Conservation (phyloP, 768 basidiomycete species). For the Rhodotorula paludigena region DNA sequence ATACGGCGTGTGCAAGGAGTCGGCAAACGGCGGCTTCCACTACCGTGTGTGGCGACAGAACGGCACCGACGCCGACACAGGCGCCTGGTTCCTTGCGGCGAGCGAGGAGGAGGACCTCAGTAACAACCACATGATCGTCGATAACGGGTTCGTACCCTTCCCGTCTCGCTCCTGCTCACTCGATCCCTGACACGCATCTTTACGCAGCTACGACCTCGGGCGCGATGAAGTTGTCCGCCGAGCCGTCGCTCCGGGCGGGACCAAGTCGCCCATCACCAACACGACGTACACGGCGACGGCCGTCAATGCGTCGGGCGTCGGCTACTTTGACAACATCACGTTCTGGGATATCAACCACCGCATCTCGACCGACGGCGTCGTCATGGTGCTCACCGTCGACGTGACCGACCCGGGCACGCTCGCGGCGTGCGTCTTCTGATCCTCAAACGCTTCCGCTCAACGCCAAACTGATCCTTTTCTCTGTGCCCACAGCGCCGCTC, state of each 20-base stretch:
- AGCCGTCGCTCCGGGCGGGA: conserved; percentile 63
- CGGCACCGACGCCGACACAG: conserved; percentile 63
- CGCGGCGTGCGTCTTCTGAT: not conserved
- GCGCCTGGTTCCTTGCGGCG: conserved; percentile 79
- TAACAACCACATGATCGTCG: conserved; percentile 60
- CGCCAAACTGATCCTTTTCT: too few species aligned
- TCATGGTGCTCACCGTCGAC: conserved; percentile 69
- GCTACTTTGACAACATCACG: conserved; percentile 21
- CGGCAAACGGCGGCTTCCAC: conserved; percentile 77
- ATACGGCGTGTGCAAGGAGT: conserved; percentile 80
- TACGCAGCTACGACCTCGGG: conserved; percentile 65
- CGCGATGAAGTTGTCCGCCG: conserved; percentile 84
- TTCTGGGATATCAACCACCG: conserved; percentile 47
- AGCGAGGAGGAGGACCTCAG: conserved; percentile 58
- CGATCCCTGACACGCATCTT: not conserved
- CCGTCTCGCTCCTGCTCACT: not conserved
- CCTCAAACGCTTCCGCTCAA: too few species aligned
- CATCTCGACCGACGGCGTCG: conserved; percentile 68
- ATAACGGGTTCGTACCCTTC: conserved; percentile 59
- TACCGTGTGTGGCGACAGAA: conserved; percentile 85
- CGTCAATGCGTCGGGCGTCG: not conserved
- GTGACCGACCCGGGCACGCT: conserved; percentile 52
- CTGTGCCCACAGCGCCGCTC: too few species aligned
- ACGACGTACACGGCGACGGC: conserved; percentile 39
- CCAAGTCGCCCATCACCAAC: conserved; percentile 52